Conservation (phyloP, 768 basidiomycete species). For the Rhodocollybia butyracea region DNA sequence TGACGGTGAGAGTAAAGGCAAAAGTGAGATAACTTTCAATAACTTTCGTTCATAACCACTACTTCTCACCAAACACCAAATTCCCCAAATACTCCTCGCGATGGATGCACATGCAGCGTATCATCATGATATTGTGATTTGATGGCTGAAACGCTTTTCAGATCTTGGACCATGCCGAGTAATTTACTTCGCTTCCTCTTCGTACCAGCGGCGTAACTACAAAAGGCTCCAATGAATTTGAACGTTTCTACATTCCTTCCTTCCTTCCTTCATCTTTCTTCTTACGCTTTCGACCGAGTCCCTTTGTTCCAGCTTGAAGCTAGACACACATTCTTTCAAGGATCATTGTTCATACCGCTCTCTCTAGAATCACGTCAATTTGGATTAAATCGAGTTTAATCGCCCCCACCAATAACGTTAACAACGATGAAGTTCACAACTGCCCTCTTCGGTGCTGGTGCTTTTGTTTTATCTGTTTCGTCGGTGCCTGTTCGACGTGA, state of each 20-base stretch:
- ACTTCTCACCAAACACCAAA: too few relatives aligned
- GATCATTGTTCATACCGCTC: background rate
- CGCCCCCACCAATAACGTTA: background rate
- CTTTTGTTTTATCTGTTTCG: conserved; percentile 32
- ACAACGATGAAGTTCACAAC: conserved; percentile 31
- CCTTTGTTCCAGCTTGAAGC: conserved; percentile 7
- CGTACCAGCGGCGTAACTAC: background rate
- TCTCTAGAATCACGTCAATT: conserved; percentile 2
- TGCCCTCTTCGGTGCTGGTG: conserved; percentile 24
- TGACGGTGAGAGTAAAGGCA: too few relatives aligned
- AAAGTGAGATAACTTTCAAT: too few relatives aligned
- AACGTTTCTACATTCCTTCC: background rate
- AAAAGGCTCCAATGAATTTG: background rate
- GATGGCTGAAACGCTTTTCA: too few relatives aligned
- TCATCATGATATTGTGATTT: too few relatives aligned
- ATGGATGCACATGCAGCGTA: too few relatives aligned
- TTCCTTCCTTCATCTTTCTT: background rate
- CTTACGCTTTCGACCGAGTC: background rate
- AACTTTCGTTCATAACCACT: too few relatives aligned
- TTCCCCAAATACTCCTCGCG: too few relatives aligned
- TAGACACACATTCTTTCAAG: conserved; percentile 3
- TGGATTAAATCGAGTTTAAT: conserved; percentile 6
- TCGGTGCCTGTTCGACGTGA: conserved; percentile 41
- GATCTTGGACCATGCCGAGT: too few relatives aligned
- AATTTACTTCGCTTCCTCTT: too few relatives aligned